Evolutionary conservation across 805 yeast genomes (phyloP).

Genomic region (Peterozyma xylosa): DNA sequence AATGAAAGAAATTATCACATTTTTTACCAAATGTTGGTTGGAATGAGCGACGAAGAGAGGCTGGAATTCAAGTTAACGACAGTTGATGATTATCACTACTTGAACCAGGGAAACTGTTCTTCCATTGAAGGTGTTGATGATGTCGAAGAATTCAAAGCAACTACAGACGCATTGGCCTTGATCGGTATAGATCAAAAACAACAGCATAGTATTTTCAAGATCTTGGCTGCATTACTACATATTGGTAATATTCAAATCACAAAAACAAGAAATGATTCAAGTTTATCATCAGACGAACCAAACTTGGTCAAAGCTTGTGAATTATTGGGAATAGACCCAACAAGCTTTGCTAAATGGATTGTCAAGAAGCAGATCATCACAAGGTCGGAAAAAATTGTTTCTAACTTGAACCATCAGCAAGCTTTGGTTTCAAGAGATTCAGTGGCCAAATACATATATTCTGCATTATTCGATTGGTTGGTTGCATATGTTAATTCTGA

Average conservation of each 20-base stretch:
- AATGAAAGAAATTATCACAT: constrained; percentile 94
- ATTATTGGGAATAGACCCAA: constrained; percentile 72
- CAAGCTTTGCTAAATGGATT: constrained; percentile 79
- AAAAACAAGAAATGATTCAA: constrained; percentile 79
- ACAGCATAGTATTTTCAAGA: constrained; percentile 64
- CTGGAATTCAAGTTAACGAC: constrained; percentile 49
- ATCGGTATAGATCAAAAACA: constrained; percentile 62
- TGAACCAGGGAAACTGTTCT: constrained; percentile 81
- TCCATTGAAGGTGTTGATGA: constrained; percentile 77
- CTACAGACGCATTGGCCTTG: constrained; percentile 67
- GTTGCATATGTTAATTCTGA: constrained; percentile 78
- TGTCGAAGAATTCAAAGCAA: constrained; percentile 64
- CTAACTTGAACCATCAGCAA: constrained; percentile 75
- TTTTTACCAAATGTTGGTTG: constrained; percentile 82
- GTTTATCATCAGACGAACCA: constrained; percentile 80
- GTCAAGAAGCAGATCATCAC: constrained; percentile 87
- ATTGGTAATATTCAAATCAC: constrained; percentile 87
- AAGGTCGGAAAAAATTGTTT: constrained; percentile 85
- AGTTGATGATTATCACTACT: constrained; percentile 67
- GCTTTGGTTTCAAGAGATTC: constrained; percentile 93
- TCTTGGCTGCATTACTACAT: constrained; percentile 84
- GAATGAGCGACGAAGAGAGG: constrained; percentile 52
- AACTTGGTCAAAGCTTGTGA: constrained; percentile 76
- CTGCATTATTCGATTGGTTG: constrained; percentile 93
- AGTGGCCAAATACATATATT: constrained; percentile 89